Conservation (phyloP, 768 basidiomycete species). For the Multifurca ochricompacta region DNA sequence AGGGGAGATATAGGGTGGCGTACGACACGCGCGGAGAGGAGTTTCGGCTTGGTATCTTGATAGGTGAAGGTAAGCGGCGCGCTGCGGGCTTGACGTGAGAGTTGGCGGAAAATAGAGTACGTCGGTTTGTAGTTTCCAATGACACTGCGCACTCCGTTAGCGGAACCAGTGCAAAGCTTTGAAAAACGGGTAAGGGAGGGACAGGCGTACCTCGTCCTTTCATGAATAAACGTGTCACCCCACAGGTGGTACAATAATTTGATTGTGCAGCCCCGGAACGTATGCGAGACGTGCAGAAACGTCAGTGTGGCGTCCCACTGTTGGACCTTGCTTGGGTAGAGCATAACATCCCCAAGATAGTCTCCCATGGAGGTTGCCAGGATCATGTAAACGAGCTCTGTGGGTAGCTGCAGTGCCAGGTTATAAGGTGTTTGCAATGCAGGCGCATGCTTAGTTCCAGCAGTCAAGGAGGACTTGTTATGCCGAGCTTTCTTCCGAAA, state of each 20-base stretch:
- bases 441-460: not conserved
- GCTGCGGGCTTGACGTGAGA: conserved; percentile 6
- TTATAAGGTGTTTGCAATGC: not conserved
- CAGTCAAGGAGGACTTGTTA: not conserved
- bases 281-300: conserved; percentile 15
- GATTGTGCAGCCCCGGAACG: conserved; percentile 16
- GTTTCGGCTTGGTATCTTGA: not conserved
- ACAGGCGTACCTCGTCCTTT: conserved; percentile 9
- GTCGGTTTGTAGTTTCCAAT: conserved; percentile 19
- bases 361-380: conserved; percentile 14
- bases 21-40: conserved; percentile 15
- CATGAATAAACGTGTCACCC: conserved; percentile 19
- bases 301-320: conserved; percentile 12
- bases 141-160: conserved; percentile 8
- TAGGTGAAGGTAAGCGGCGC: conserved; percentile 1
- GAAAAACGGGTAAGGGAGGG: not conserved
- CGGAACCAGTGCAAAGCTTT: no score
- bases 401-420: conserved; percentile 5
- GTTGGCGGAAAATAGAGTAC: conserved; percentile 3
- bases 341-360: conserved; percentile 13
- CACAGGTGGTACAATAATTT: conserved; percentile 16
- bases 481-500: conserved; percentile 4
- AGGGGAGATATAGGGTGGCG: conserved; percentile 20
- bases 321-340: conserved; percentile 4
- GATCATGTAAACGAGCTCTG: conserved; percentile 14